Conservation (phyloP, 352 stramenopile species). For the Phytopythium cucurbitacearum region DNA sequence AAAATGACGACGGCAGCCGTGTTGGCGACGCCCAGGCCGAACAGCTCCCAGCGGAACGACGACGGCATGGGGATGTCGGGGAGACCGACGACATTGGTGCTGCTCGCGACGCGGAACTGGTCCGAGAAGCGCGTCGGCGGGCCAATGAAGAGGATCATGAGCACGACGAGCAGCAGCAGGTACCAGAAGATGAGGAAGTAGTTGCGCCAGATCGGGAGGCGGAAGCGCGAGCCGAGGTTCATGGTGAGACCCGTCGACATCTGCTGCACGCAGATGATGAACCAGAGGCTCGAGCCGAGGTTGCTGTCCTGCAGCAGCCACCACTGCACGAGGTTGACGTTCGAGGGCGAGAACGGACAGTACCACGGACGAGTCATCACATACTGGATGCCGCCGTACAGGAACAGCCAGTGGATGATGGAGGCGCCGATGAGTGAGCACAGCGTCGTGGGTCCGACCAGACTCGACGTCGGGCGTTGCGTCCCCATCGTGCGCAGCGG, state of each 20-base stretch:
- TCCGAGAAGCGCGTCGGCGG: conserved; percentile 54
- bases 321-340: conserved; percentile 69
- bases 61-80: conserved; percentile 62
- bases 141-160: conserved; percentile 50
- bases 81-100: conserved; percentile 65
- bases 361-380: conserved; percentile 60
- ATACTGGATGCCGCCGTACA: conserved; percentile 57
- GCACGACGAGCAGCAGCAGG: conserved; percentile 42
- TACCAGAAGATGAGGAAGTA: conserved; percentile 65
- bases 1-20: conserved; percentile 46
- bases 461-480: conserved; percentile 73
- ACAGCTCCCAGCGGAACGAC: conserved; percentile 59
- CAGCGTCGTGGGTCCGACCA: conserved; percentile 76
- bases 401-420: conserved; percentile 73
- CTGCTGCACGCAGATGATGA: conserved; percentile 65
- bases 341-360: conserved; percentile 60
- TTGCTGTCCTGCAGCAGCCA: conserved; percentile 72
- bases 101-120: conserved; percentile 69
- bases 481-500: conserved; percentile 55
- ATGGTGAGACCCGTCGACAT: conserved; percentile 60
- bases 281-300: conserved; percentile 52
- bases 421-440: conserved; percentile 49
- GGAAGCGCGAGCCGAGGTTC: conserved; percentile 64
- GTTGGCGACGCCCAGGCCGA: conserved; percentile 56
- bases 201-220: conserved; percentile 57